Evolutionary conservation across 306 rosid species (phyloP), one percentile per base, ranked within the genome.

Genomic region (Biancaea sappan): DNA sequence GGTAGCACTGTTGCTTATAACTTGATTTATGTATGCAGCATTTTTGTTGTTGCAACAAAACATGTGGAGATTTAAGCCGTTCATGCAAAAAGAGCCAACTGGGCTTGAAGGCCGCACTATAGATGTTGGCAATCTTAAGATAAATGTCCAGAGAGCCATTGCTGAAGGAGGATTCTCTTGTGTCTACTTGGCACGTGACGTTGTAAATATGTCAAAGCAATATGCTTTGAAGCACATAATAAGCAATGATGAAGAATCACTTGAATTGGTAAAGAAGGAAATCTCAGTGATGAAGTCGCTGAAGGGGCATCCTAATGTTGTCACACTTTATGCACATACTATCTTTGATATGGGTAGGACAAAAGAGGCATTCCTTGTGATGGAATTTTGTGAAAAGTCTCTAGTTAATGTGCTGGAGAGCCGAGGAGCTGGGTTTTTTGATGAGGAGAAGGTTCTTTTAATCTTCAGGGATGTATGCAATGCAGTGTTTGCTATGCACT

Each of bases 161-260:
- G 99, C 99, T 7, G 99, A 94, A 75, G 99, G 99, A 46, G 97
- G 99, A 8, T 94, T 94, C 89, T 94, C 97, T 32, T 91, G 90
- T 71, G 98, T 94, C 53, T 94, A 94, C 90, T 76, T 94, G 81
- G 97, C 96, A 19, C 90, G 94, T 73, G 98, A 94, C 79, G 84
- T 76, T 44, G 83, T 87, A 66, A 89, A 90, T 67, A 66, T 84
- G 70, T 91, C 99, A 15, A 94, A 84, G 82, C 99, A 91, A 83
- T 92, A 92, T 87, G 99, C 99, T 76, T 87, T 94, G 79, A 94
- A 94, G 85, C 97, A 92, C 84, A 92, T 94, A 25, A 90, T 91
- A 74, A 88, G 96, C 79, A 94, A 91, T 53, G 99, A 94, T 48
- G 96, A 87, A 47, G 99, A 94, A 79, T 85, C 94, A 26, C 88